A percentile compares a stretch with the other conserved stretches of the same genome.
Evolutionary conservation across 257 asterid genomes (phyloP).

Genomic region (Lavandula angustifolia): DNA sequence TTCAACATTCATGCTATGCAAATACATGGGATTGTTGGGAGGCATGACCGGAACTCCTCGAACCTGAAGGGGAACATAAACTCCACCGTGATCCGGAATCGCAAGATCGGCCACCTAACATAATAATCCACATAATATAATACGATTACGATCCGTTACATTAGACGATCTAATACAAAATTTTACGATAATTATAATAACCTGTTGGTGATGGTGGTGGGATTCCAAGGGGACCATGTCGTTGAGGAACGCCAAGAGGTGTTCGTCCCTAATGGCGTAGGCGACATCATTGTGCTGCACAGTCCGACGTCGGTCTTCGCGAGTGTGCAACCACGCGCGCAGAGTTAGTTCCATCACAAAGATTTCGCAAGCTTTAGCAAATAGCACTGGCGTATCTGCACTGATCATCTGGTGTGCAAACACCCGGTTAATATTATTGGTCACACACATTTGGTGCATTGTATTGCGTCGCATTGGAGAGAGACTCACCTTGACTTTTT

Average conservation of each 20-base stretch:
- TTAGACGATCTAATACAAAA: not conserved
- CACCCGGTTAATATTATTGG: not conserved
- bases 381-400: constrained; percentile 42
- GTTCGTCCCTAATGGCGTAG: constrained; percentile 37
- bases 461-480: no score
- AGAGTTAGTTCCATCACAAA: constrained; percentile 41
- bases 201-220: constrained; percentile 28
- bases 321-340: constrained; percentile 44
- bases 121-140: no score
- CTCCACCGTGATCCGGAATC: not conserved
- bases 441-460: not conserved
- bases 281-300: constrained; percentile 40
- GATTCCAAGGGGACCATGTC: constrained; percentile 29
- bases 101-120: not conserved
- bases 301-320: constrained; percentile 27
- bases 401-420: constrained; percentile 39
- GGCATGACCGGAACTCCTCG: not conserved
- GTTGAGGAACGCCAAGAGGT: constrained; percentile 31
- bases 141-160: no score
- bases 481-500: constrained; percentile 35
- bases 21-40: not conserved
- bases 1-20: not conserved
- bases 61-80: constrained; percentile 1
- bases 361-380: not conserved
- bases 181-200: no score